phyloP scores from a whole-genome alignment of 306 rosid species.

The Quillaja saponaria region DNA sequence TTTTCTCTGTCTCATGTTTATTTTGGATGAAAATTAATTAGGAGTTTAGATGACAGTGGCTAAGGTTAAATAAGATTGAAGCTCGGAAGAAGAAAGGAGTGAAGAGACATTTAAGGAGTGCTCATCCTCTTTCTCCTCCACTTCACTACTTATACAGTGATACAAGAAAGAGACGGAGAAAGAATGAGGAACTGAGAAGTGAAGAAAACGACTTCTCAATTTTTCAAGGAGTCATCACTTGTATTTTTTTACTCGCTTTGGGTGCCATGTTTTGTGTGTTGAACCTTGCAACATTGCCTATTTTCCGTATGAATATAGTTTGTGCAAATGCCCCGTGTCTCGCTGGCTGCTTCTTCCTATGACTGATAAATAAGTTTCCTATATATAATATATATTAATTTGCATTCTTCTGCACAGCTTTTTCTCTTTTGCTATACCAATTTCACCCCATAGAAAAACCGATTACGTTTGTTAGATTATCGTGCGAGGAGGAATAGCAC shows the following conservation, averaged over 20 bases:
- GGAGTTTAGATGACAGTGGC: conserved; percentile 48
- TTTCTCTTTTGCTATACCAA: too few relatives aligned
- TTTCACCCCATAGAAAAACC: too few relatives aligned
- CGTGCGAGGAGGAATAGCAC: too few relatives aligned
- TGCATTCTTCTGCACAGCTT: too few relatives aligned
- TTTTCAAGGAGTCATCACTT: conserved; percentile 38
- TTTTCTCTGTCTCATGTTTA: conserved; percentile 41
- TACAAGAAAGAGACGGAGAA: conserved; percentile 39
- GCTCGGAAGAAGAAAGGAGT: conserved; percentile 82
- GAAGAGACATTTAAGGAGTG: conserved; percentile 87
- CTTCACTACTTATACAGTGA: conserved; percentile 57
- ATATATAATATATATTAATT: too few relatives aligned
- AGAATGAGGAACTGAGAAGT: conserved; percentile 38
- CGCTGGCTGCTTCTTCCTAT: too few relatives aligned
- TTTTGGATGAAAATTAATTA: conserved; percentile 52
- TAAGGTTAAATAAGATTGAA: conserved; percentile 53
- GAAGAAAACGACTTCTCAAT: conserved; percentile 52
- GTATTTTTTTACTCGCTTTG: conserved; percentile 42
- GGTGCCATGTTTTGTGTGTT: conserved; percentile 46
- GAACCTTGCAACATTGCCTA: conserved; percentile 62
- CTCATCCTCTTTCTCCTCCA: conserved; percentile 99
- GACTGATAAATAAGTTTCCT: too few relatives aligned
- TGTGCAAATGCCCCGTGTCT: conserved; percentile 38
- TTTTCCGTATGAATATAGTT: conserved; percentile 37
- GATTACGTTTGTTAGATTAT: too few relatives aligned